A percentile compares a stretch with the other conserved stretches of the same genome.
Evolutionary conservation across 345 rosid species (phyloP).

Genomic region (Linum trigynum): DNA sequence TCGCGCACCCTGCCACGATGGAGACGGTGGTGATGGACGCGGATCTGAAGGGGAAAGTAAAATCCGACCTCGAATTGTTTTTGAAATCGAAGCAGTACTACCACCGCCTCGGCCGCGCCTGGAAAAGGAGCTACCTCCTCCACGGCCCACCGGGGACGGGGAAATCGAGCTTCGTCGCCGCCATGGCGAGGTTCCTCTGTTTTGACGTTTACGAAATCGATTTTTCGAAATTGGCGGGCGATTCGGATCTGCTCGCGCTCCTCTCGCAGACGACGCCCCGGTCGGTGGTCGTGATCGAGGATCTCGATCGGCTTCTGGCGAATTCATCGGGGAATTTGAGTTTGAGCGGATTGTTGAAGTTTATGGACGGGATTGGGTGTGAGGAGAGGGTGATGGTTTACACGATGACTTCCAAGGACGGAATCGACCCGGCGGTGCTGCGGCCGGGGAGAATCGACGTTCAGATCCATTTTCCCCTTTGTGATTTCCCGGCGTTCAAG

Average conservation of each 20-base stretch:
- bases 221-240: slow-evolving; percentile 6
- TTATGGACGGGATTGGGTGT: slow-evolving; percentile 21
- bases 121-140: slow-evolving; percentile 23
- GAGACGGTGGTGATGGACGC: slow-evolving; percentile 21
- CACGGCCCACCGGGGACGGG: slow-evolving; percentile 21
- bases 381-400: slow-evolving; percentile 17
- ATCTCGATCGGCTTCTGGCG: slow-evolving; percentile 11
- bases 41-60: slow-evolving; percentile 18
- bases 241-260: slow-evolving; percentile 17
- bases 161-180: slow-evolving; percentile 24
- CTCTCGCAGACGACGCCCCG: slow-evolving; percentile 17
- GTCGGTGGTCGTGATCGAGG: slow-evolving; percentile 19
- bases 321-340: slow-evolving; percentile 8
- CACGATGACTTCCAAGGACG: slow-evolving; percentile 13
- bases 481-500: slow-evolving; percentile 18
- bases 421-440: slow-evolving; percentile 6
- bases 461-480: slow-evolving; percentile 13
- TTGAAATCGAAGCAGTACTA: slow-evolving; percentile 21
- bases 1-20: slow-evolving; percentile 24
- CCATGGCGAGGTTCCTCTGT: slow-evolving; percentile 18
- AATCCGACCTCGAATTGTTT: slow-evolving; percentile 20
- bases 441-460: slow-evolving; percentile 23
- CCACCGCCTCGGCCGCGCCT: slow-evolving; percentile 18
- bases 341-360: slow-evolving; percentile 16
- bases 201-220: slow-evolving; percentile 23